phyloP scores from a whole-genome alignment of 257 asterid genomes.

The Primulina tabacum region DNA sequence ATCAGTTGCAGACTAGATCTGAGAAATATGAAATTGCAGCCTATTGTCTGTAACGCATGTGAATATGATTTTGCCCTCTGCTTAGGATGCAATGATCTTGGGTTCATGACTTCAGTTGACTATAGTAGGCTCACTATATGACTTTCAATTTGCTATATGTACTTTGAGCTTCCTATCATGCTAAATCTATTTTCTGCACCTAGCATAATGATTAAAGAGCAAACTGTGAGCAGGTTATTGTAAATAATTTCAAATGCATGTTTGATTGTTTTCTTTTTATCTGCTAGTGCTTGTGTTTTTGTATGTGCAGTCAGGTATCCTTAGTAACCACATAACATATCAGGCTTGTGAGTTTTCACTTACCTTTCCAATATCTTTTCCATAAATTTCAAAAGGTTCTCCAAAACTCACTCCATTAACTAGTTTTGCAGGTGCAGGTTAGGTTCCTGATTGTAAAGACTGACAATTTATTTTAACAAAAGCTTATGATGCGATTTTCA shows the following conservation, averaged over 20 bases:
- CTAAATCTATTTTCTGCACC: not conserved
- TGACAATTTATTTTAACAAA: constrained; percentile 35
- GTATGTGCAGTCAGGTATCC: constrained; percentile 67
- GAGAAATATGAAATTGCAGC: not conserved
- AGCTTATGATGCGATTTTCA: constrained; percentile 60
- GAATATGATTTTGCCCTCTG: not conserved
- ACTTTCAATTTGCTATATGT: not conserved
- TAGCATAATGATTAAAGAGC: not conserved
- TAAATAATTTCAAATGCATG: not conserved
- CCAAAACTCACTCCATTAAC: constrained; percentile 38
- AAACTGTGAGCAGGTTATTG: not conserved
- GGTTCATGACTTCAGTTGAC: not conserved
- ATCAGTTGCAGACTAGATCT: not conserved
- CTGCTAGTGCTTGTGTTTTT: constrained; percentile 32
- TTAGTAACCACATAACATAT: constrained; percentile 39
- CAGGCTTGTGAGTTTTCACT: constrained; percentile 53
- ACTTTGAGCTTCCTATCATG: not conserved
- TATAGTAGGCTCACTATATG: not conserved
- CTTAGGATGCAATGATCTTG: not conserved
- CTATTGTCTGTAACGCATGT: not conserved
- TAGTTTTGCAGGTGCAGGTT: constrained; percentile 98
- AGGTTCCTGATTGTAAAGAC: constrained; percentile 51
- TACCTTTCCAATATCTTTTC: constrained; percentile 8
- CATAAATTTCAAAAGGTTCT: constrained; percentile 12
- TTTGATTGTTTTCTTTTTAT: not conserved